These are phyloP conservation scores for Penicillium bialowiezense DNA, from an alignment of 495 filamentous ascomycete species.

Conservation along the genomic window DNA sequence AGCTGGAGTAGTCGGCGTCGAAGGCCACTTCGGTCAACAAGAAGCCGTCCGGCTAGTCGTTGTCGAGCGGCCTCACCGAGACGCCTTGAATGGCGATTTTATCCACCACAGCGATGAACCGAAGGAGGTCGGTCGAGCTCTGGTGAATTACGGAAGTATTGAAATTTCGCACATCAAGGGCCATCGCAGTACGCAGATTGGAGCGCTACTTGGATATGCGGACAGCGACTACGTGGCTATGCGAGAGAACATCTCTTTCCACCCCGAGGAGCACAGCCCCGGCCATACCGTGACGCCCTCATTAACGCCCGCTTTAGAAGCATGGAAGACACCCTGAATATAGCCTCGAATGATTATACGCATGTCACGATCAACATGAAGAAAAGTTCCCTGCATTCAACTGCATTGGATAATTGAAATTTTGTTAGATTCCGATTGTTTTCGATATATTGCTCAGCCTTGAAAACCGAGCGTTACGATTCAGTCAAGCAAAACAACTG, in stretches of 20 bases:
- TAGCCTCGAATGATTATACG: neutral
- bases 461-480: too few species aligned
- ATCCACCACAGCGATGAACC: constrained; percentile 46
- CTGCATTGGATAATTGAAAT: neutral
- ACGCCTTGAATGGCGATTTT: constrained; percentile 43
- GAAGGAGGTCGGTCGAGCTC: constrained; percentile 82
- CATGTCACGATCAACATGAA: constrained; percentile 6
- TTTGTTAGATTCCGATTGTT: neutral
- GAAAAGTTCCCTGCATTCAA: neutral
- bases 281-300: constrained; percentile 29
- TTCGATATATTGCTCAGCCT: neutral
- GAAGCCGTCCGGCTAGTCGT: constrained; percentile 86
- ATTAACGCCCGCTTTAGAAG: constrained; percentile 37
- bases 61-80: constrained; percentile 50
- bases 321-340: constrained; percentile 16
- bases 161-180: constrained; percentile 87
- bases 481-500: too few species aligned
- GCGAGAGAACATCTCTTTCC: constrained; percentile 80
- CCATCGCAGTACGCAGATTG: constrained; percentile 75
- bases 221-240: constrained; percentile 93
- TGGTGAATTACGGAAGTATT: constrained; percentile 86
- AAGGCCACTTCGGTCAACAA: constrained; percentile 84
- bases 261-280: constrained; percentile 21
- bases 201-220: constrained; percentile 76
- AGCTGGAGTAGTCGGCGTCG: constrained; percentile 84